phyloP scores from a whole-genome alignment of 495 filamentous ascomycete genomes.

The Lophium mytilinum region DNA sequence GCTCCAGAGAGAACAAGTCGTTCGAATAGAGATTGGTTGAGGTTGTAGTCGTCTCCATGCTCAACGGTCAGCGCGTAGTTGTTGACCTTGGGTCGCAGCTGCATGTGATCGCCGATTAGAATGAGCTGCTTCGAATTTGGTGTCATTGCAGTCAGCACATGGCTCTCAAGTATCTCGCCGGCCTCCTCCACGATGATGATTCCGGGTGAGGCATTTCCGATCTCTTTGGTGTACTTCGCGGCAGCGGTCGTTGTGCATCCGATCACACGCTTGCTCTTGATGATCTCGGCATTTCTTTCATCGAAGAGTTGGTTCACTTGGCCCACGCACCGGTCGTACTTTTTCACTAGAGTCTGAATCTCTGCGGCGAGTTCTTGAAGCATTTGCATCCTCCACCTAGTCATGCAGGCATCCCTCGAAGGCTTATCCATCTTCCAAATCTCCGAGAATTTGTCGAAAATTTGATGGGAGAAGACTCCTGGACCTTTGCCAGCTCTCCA shows the following conservation, averaged over 20 bases:
- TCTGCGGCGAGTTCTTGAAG: conserved; percentile 40
- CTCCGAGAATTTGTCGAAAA: conserved; percentile 2
- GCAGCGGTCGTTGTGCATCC: conserved; percentile 70
- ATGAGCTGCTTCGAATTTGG: conserved; percentile 57
- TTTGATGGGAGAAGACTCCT: conserved; percentile 32
- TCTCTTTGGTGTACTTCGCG: conserved; percentile 49
- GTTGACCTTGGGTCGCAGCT: conserved; percentile 64
- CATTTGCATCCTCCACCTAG: conserved; percentile 45
- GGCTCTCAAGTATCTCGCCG: conserved; percentile 68
- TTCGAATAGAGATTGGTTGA: conserved; percentile 69
- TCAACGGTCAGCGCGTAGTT: conserved; percentile 58
- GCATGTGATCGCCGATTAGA: conserved; percentile 71
- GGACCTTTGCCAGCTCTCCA: conserved; percentile 48
- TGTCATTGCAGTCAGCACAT: conserved; percentile 57
- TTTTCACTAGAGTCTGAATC: conserved; percentile 31
- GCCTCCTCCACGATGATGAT: conserved; percentile 68
- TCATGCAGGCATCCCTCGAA: conserved; percentile 31
- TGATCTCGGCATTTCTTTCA: conserved; percentile 39
- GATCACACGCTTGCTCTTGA: conserved; percentile 55
- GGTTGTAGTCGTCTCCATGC: conserved; percentile 58
- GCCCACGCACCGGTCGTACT: conserved; percentile 40
- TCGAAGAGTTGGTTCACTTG: conserved; percentile 36
- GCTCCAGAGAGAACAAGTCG: conserved; percentile 50
- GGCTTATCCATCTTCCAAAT: conserved; percentile 48
- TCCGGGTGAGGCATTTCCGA: conserved; percentile 45